phyloP scores from a whole-genome alignment of 2,329 filamentous ascomycete species.

The Aspergillus glaucus region DNA sequence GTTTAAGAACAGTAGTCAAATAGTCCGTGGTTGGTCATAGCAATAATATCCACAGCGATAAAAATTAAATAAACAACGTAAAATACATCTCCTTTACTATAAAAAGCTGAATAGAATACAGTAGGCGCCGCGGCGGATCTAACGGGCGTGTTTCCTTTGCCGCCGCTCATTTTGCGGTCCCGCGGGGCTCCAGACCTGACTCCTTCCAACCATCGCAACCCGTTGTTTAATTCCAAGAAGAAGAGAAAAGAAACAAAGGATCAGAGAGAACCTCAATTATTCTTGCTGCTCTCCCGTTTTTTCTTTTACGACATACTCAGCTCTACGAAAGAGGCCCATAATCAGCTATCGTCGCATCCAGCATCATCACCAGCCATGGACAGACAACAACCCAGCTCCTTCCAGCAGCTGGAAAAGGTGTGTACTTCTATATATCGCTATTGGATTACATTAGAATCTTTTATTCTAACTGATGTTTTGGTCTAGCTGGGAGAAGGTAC shows the following conservation, averaged over 20 bases:
- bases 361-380: constrained; percentile 34
- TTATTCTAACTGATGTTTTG: constrained; percentile 21
- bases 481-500: constrained; percentile 82
- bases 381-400: constrained; percentile 87
- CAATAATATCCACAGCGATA: too few relatives aligned
- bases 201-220: not conserved
- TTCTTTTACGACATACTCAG: not conserved
- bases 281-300: not conserved
- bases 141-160: not conserved
- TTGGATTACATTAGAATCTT: not conserved
- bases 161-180: not conserved
- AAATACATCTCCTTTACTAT: too few relatives aligned
- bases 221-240: not conserved
- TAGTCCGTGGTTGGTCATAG: too few relatives aligned
- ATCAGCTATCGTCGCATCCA: not conserved
- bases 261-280: not conserved
- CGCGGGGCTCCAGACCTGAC: not conserved
- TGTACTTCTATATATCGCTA: not conserved
- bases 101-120: too few relatives aligned
- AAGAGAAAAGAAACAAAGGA: too few relatives aligned
- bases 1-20: too few relatives aligned
- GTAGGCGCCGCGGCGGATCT: too few relatives aligned
- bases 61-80: too few relatives aligned
- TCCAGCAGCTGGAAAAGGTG: constrained; percentile 94
- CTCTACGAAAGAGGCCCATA: too few relatives aligned